Conservation (phyloP, 805 yeast genomes). For the Isabelozyma heimii region DNA sequence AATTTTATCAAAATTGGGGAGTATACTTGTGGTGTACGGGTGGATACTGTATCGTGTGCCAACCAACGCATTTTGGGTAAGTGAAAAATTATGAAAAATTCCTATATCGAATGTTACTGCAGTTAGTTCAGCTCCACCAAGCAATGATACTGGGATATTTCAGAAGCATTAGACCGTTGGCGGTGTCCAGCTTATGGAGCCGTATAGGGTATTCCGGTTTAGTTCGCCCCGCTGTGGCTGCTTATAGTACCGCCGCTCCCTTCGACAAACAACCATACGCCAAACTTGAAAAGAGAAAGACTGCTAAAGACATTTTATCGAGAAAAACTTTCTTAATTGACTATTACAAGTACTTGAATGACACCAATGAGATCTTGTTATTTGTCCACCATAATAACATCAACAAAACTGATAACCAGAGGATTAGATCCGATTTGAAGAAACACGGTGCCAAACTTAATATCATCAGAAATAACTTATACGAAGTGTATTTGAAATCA, state of each 20-base stretch:
- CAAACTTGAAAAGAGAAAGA: constrained; percentile 25
- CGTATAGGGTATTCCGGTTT: not conserved
- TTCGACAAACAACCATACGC: not conserved
- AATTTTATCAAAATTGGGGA: too few relatives aligned
- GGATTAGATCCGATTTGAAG: constrained; percentile 57
- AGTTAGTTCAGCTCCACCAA: not conserved
- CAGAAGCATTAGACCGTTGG: not conserved
- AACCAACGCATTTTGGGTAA: not conserved
- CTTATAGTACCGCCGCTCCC: not conserved
- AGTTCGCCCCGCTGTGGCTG: not conserved
- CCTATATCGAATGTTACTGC: not conserved
- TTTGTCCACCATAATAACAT: constrained; percentile 85
- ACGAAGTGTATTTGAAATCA: constrained; percentile 74
- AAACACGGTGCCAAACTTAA: constrained; percentile 69
- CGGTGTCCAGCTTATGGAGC: not conserved
- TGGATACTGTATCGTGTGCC: not conserved
- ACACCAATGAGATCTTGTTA: constrained; percentile 65
- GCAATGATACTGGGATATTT: not conserved
- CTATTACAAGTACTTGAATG: constrained; percentile 68
- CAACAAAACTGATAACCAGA: constrained; percentile 62
- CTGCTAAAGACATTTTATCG: constrained; percentile 63
- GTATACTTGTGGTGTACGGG: not conserved
- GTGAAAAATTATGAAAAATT: not conserved
- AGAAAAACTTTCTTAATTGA: constrained; percentile 88
- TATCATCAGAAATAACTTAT: constrained; percentile 64